These are phyloP conservation scores for Beauveria caledonica DNA, from an alignment of 2,329 filamentous ascomycete genomes.

Conservation along the genomic window DNA sequence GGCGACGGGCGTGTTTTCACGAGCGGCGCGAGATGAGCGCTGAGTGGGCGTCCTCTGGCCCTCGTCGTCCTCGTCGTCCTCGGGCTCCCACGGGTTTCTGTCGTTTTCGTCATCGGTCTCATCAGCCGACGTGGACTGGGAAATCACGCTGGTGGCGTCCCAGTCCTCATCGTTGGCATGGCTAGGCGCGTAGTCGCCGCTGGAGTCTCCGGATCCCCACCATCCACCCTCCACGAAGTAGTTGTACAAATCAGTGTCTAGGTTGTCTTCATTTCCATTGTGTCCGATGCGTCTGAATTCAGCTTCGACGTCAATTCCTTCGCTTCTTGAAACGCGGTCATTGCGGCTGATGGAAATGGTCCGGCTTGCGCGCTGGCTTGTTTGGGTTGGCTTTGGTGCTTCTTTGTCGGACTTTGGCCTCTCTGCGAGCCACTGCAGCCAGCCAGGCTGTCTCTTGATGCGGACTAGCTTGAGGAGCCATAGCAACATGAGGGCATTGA, in stretches of 20 bases:
- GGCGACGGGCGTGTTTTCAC: slow-evolving; percentile 48
- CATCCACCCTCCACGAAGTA: slow-evolving; percentile 81
- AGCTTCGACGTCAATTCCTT: slow-evolving; percentile 70
- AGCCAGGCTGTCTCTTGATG: slow-evolving; percentile 29
- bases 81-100: slow-evolving; percentile 23
- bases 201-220: slow-evolving; percentile 76
- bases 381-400: slow-evolving; percentile 6
- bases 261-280: slow-evolving; percentile 48
- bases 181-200: slow-evolving; percentile 63
- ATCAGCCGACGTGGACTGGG: slow-evolving; percentile 30
- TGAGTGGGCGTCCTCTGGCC: slow-evolving; percentile 69
- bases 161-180: slow-evolving; percentile 46
- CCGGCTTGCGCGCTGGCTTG: slow-evolving; percentile 8
- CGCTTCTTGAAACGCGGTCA: slow-evolving; percentile 47
- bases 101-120: slow-evolving; percentile 24
- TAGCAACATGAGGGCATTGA: slow-evolving; percentile 23
- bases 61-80: slow-evolving; percentile 39
- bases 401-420: slow-evolving; percentile 25
- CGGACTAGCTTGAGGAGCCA: slow-evolving; percentile 52
- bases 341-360: slow-evolving; percentile 31
- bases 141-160: slow-evolving; percentile 76
- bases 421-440: slow-evolving; percentile 49
- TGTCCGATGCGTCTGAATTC: slow-evolving; percentile 57
- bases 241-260: slow-evolving; percentile 68
- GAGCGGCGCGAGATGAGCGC: slow-evolving; percentile 36